Evolutionary conservation across 805 yeast species (phyloP).

Genomic region (Spencermartinsiella europaea): DNA sequence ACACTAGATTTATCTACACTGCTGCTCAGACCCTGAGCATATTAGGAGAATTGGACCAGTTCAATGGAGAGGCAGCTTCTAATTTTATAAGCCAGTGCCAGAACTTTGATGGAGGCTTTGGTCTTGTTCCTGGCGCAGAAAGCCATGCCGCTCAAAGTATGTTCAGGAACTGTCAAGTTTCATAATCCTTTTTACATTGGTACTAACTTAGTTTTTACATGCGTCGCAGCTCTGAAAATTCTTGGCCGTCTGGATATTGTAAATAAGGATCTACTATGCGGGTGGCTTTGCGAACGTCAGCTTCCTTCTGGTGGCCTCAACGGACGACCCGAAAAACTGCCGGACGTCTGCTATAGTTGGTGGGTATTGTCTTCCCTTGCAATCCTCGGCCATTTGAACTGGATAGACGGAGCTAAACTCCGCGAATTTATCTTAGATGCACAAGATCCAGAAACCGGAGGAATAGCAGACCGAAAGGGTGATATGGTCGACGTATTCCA

Average conservation of each 20-base stretch:
- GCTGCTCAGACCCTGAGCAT: conserved; percentile 71
- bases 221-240: conserved; percentile 75
- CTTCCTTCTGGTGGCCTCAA: conserved; percentile 83
- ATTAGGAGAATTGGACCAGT: conserved; percentile 51
- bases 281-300: conserved; percentile 94
- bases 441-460: conserved; percentile 79
- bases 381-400: conserved; percentile 58
- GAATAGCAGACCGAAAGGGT: conserved; percentile 87
- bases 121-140: conserved; percentile 90
- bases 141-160: conserved; percentile 81
- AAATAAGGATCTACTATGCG: conserved; percentile 45
- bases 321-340: conserved; percentile 92
- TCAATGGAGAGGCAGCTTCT: conserved; percentile 48
- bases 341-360: conserved; percentile 98
- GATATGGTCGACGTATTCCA: conserved; percentile 92
- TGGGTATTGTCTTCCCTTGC: conserved; percentile 84
- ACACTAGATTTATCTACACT: conserved; percentile 83
- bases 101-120: conserved; percentile 96
- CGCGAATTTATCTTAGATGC: conserved; percentile 63
- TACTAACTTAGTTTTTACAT: conserved; percentile 53
- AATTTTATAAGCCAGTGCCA: conserved; percentile 62
- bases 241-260: conserved; percentile 49
- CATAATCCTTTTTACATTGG: too few species aligned
- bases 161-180: conserved; percentile 1
- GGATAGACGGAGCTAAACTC: conserved; percentile 69